Evolutionary conservation across 805 yeast species (phyloP).

Genomic region (Saccharomycopsis sp.): DNA sequence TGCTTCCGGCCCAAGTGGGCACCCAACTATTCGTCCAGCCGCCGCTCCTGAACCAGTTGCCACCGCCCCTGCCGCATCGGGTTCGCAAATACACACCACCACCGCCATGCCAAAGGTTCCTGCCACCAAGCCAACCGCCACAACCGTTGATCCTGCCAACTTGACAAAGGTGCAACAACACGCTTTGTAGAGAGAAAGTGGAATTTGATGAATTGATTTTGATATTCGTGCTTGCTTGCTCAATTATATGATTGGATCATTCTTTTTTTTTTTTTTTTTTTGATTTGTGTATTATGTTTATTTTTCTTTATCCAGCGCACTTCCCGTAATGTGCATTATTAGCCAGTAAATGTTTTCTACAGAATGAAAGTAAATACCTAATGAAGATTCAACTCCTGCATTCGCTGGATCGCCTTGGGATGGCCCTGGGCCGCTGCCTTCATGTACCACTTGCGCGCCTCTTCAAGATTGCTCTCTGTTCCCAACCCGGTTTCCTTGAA

Average conservation of each 20-base stretch:
- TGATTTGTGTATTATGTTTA: too few species aligned
- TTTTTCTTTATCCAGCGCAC: too few species aligned
- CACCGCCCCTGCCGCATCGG: constrained; percentile 11
- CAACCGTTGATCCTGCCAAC: constrained; percentile 25
- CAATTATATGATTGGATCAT: too few species aligned
- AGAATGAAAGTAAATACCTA: too few species aligned
- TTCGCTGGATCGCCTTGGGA: constrained; percentile 37
- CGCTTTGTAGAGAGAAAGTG: too few species aligned
- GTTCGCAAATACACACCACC: constrained; percentile 11
- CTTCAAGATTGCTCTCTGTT: constrained; percentile 32
- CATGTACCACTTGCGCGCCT: constrained; percentile 43
- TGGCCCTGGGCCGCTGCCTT: constrained; percentile 58
- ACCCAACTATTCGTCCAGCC: constrained; percentile 12
- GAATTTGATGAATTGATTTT: too few species aligned
- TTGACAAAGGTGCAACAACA: constrained; percentile 28
- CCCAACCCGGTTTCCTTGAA: constrained; percentile 62
- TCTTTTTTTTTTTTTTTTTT: too few species aligned
- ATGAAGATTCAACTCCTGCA: constrained; percentile 15
- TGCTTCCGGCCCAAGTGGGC: too few species aligned
- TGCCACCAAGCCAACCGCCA: constrained; percentile 21
- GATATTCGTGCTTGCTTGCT: too few species aligned
- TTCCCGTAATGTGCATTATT: too few species aligned
- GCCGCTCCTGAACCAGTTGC: constrained; percentile 2
- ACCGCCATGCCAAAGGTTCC: constrained; percentile 18
- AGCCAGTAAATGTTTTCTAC: too few species aligned